phyloP scores from a whole-genome alignment of 495 filamentous ascomycete genomes.

The Penicillium manginii region DNA sequence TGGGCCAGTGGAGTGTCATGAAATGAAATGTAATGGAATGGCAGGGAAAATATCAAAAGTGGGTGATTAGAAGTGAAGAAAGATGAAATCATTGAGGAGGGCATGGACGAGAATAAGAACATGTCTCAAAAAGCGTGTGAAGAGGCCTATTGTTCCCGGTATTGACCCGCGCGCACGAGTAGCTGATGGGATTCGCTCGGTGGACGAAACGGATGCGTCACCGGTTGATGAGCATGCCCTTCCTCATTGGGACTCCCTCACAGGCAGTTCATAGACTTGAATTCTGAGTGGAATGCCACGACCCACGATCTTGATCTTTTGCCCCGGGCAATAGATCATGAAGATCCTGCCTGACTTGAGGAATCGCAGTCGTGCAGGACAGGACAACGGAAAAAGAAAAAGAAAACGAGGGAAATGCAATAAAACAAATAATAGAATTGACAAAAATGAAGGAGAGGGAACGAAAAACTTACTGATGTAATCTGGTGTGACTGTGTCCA shows the following conservation, averaged over 20 bases:
- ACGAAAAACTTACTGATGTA: conserved; percentile 28
- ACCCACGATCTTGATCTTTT: conserved; percentile 4
- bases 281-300: conserved; percentile 10
- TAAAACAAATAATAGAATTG: conserved; percentile 8
- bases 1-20: neutral
- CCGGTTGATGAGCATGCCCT: conserved; percentile 16
- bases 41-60: neutral
- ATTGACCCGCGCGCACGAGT: conserved; percentile 5
- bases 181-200: conserved; percentile 11
- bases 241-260: conserved; percentile 23
- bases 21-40: neutral
- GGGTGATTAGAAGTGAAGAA: neutral
- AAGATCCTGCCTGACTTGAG: conserved; percentile 14
- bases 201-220: conserved; percentile 21
- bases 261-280: conserved; percentile 12
- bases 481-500: conserved; percentile 14
- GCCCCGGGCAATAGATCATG: conserved; percentile 11
- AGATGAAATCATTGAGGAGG: conserved; percentile 3
- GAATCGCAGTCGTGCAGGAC: neutral
- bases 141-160: neutral
- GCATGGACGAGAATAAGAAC: conserved; percentile 16
- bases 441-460: conserved; percentile 9
- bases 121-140: conserved; percentile 17
- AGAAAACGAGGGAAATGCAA: neutral
- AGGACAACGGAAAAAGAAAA: conserved; percentile 20